Percentiles rank a stretch among this genome's conserved stretches.
phyloP scores from a whole-genome alignment of 2,329 filamentous ascomycete genomes.

The Cladosporium sp. region DNA sequence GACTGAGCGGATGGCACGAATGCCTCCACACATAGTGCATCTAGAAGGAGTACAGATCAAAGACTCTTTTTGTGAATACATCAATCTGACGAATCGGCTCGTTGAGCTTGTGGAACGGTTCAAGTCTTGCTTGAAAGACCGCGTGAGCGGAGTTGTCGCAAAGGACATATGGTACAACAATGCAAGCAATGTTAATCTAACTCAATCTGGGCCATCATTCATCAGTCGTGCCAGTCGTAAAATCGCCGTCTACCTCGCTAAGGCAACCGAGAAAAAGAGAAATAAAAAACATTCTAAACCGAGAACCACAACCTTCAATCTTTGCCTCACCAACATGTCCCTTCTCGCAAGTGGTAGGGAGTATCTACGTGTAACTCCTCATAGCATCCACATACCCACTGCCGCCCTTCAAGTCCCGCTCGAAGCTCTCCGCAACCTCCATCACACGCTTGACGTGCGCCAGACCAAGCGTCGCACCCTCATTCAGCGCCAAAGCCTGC shows the following conservation, averaged over 20 bases:
- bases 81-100: too few relatives aligned
- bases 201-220: background rate
- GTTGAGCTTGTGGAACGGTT: too few relatives aligned
- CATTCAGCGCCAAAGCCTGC: slow-evolving; percentile 75
- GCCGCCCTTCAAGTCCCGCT: slow-evolving; percentile 76
- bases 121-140: too few relatives aligned
- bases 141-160: too few relatives aligned
- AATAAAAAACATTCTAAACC: background rate
- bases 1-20: too few relatives aligned
- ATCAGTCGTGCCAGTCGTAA: background rate
- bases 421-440: slow-evolving; percentile 79
- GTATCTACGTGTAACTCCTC: slow-evolving; percentile 64
- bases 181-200: background rate
- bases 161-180: background rate
- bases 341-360: too few relatives aligned
- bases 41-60: too few relatives aligned
- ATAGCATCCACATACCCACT: slow-evolving; percentile 78
- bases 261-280: background rate
- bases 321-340: too few relatives aligned
- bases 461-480: slow-evolving; percentile 68
- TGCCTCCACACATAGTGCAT: too few relatives aligned
- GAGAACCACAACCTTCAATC: background rate
- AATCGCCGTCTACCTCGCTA: background rate
- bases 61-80: too few relatives aligned
- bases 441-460: slow-evolving; percentile 75